Base-by-base conservation (phyloP, 2,329 filamentous ascomycete genomes). In the Fusarium poae region DNA sequence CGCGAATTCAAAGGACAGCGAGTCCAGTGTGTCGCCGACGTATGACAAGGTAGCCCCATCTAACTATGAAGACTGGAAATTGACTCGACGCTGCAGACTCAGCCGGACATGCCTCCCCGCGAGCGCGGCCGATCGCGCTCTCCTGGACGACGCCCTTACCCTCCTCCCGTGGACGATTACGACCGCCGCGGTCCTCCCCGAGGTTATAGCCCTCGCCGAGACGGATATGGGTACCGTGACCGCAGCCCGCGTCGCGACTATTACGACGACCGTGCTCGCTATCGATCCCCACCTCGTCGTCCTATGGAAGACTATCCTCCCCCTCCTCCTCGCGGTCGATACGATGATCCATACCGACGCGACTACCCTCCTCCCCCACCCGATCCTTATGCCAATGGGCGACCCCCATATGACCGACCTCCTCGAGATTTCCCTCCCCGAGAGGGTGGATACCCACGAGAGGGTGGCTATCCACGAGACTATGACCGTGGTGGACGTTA, bases 1-100 rank as follows among this genome's bases (percentile, higher is more conserved):
- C 91, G 90, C 78, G 94, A 97, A 77, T 98, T 98, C 82, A 97
- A 97, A 84, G 94, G 93, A 74, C 89, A 89, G 71, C 87, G 89
- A 71, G 95, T 99, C 72, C 90, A 88, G 72, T 99, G 96, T 81
- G 84, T 92, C 75, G 90, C 93, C 75, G 94, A 97, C 83, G 95
- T 98, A 74, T 67, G 73, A 56, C 57, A 50, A 59, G 56, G 57
- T 58, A 56, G 35, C 44, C 52, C 53, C 32, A 23, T 56, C 43
- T 20, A 13, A 18, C 21, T 35, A 11, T 20, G 16, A n/a, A 35
- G 40, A 21, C 13, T 42, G 62, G 9, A 52, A 29, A 61, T 71
- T 75, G 67, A 79, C 64, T 34, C 70, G 55, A 70, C 34, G 4
- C n/a, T 43, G 5, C 40, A 94, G 92, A 89, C 91, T 61, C 92